A percentile compares a stretch with the other conserved stretches of the same genome.
Conservation (phyloP, 768 basidiomycete genomes). For the Holtermannia corniformis region DNA sequence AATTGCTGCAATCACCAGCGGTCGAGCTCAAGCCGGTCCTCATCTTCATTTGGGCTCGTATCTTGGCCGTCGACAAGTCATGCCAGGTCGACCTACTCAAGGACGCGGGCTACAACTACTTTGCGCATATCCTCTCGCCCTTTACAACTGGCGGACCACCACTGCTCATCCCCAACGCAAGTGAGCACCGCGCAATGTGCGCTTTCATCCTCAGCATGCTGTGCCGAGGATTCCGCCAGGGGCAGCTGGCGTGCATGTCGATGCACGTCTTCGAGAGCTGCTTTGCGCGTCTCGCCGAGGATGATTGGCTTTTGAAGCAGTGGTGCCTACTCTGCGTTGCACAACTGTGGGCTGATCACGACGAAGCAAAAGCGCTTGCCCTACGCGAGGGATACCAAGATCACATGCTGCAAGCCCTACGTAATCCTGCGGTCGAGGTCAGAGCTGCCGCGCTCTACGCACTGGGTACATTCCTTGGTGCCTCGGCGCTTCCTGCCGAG, state of each 20-base stretch:
- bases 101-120: conserved; percentile 51
- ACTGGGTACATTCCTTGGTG: conserved; percentile 85
- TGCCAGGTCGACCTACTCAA: conserved; percentile 84
- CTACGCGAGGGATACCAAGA: conserved; percentile 73
- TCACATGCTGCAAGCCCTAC: conserved; percentile 63
- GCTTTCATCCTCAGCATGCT: conserved; percentile 88
- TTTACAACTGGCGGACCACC: conserved; percentile 48
- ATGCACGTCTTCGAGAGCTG: conserved; percentile 74
- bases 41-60: conserved; percentile 98
- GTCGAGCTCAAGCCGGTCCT: conserved; percentile 92
- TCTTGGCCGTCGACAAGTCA: conserved; percentile 87
- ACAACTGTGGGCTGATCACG: conserved; percentile 85
- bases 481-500: conserved; percentile 50
- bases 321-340: conserved; percentile 91
- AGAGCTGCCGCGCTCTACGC: conserved; percentile 84
- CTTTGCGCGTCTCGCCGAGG: conserved; percentile 70
- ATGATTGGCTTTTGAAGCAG: conserved; percentile 84
- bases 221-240: conserved; percentile 75
- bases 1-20: conserved; percentile 87
- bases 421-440: conserved; percentile 86
- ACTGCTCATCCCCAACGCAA: conserved; percentile 69
- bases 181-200: conserved; percentile 97
- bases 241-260: conserved; percentile 71
- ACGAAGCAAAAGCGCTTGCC: conserved; percentile 77
- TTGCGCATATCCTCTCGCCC: conserved; percentile 40